Evolutionary conservation across 2,329 filamentous ascomycete species (phyloP).

Genomic region (Dothistroma septosporum): DNA sequence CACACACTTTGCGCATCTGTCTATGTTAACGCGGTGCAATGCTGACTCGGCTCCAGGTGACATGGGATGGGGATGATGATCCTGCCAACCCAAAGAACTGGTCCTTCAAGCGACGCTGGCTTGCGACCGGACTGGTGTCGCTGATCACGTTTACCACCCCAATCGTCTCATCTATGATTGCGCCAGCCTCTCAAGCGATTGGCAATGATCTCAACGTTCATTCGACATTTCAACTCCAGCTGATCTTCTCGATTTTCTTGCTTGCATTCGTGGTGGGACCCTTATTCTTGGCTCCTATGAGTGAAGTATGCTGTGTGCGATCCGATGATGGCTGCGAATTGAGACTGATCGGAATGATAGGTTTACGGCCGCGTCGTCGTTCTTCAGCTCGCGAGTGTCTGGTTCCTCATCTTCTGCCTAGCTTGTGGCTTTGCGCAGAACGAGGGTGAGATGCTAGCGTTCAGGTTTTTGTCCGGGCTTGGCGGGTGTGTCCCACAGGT

Average conservation of each 20-base stretch:
- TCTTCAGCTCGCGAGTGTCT: constrained; percentile 31
- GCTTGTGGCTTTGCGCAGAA: constrained; percentile 34
- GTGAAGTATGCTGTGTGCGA: constrained; percentile 19
- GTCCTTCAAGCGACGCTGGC: constrained; percentile 40
- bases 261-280: constrained; percentile 34
- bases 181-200: constrained; percentile 28
- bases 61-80: constrained; percentile 43
- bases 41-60: constrained; percentile 25
- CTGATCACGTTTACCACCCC: constrained; percentile 36
- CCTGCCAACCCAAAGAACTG: constrained; percentile 45
- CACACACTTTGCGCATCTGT: too few species aligned
- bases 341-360: background rate
- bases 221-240: constrained; percentile 21
- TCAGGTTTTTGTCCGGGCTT: constrained; percentile 33
- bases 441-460: constrained; percentile 30
- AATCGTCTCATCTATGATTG: constrained; percentile 34
- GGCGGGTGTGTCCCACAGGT: constrained; percentile 33
- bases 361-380: constrained; percentile 31
- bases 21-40: too few species aligned
- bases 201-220: constrained; percentile 27
- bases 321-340: background rate
- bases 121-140: constrained; percentile 35
- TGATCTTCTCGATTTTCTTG: constrained; percentile 35
- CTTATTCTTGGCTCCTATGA: constrained; percentile 30
- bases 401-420: constrained; percentile 34